Base-by-base conservation (phyloP, 805 yeast species). In the Candida yuanshanica region DNA sequence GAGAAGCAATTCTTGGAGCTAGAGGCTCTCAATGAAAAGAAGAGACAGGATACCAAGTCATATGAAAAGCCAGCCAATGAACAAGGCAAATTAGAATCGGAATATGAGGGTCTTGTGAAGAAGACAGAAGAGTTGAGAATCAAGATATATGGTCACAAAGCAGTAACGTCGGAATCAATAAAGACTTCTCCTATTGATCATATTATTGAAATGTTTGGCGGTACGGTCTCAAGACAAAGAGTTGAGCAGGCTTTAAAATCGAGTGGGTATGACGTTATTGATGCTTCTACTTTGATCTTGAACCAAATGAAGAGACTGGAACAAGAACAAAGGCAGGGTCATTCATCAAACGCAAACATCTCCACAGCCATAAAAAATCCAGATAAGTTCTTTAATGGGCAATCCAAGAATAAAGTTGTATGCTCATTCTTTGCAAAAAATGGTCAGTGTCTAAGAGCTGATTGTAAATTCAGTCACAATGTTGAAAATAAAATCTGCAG, bases 401-500 rank as follows among this genome's bases (percentile, higher is more conserved):
- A 44, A 2, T 14, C 25, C 17, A 43, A 39, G 12, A 37, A 37
- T 16, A 31, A 36, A 21, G 36, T 14, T 16, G 50, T 68, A 39
- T 70, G 75, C 44, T 58, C 69, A n/a, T 72, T 64, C 45, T 64
- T 62, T 42, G 48, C 69, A 6, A 64, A 62, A 31, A 55, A 53
- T 21, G 77, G 77, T 2, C 54, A 58, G 16, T 72, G 77, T 40
- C 49, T 67, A 11, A 61, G 75, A 12, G 48, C 64, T 5, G 75
- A 70, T 44, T 72, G 77, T 53, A 61, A 61, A 43, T 72, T 69
- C 42, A 59, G 70, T 38, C 77, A 72, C 49, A 75, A 72, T 42
- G 37, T 70, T 23, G 55, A 66, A 2, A 49, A 59, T n/a, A 53
- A 69, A 20, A 62, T 67, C 8, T 72, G 77, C 43, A 57, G 72